Base-by-base conservation (phyloP, 345 rosid genomes). In the Arabidopsis suecica region DNA sequence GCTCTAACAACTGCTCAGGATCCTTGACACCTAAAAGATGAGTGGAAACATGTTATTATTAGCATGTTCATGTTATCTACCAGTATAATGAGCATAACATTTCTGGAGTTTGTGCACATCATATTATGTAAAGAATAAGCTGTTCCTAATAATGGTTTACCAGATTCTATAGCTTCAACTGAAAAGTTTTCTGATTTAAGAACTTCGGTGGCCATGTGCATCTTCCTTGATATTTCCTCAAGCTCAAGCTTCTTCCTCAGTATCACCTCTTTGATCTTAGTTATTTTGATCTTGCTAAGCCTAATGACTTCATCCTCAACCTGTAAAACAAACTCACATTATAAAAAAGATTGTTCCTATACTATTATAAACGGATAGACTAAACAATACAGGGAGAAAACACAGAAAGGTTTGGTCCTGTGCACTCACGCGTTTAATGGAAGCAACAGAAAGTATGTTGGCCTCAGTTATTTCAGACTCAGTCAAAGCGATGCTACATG, bases 231-330 rank as follows among this genome's bases (percentile, higher is more conserved):
- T 25, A 87, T 84, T 58, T 87, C 97, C 73, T 86, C 89, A 30
- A 91, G 81, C 63, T 89, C 97, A 7, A 83, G 60, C 81, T 76
- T 83, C 93, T 83, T 89, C 80, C 82, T 89, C 45, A 86, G 79
- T 74, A 87, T 82, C 71, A 89, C 69, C 74, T 91, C 95, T 73
- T 88, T 87, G 84, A 91, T 76, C 82, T 81, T 91, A 57, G 82
- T 79, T 59, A 80, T 79, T 80, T 87, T 91, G 5, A 89, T 81
- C 82, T 82, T 75, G 71, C 84, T 85, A 41, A 89, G 84, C 72
- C 89, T 82, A 10, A 41, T 62, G 57, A 87, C 89, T 83, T 91
- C 97, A 14, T 72, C 85, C 83, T 85, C 94, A 61, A 86, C 89
- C 95, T 87, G 80, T 63, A 22, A 7, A 71, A 76, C 4, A 28